Conservation (phyloP, 208 protist genomes). For the Trypanosoma brucei region DNA sequence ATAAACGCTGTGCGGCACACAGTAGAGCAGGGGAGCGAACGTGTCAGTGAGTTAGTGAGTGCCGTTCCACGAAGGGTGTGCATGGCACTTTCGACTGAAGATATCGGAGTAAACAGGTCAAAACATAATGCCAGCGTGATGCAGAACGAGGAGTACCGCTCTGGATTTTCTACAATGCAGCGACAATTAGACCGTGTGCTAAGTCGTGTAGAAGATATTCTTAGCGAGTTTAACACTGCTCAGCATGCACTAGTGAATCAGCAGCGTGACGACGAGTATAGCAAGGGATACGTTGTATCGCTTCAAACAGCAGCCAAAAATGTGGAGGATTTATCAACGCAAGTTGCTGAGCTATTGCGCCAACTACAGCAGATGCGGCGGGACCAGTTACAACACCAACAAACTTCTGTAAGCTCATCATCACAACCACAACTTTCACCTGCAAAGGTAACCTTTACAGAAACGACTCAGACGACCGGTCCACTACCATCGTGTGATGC, state of each 20-base stretch:
- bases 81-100: constrained; percentile 6
- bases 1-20: neutral
- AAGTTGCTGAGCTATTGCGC: constrained; percentile 1
- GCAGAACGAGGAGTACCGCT: neutral
- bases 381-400: neutral
- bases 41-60: constrained; percentile 27
- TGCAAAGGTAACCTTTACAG: neutral
- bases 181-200: constrained; percentile 3
- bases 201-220: constrained; percentile 6
- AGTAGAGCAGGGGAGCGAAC: constrained; percentile 10
- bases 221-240: neutral
- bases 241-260: neutral
- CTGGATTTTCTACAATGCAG: neutral
- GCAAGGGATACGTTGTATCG: neutral
- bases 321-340: constrained; percentile 6
- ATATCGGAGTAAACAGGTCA: neutral
- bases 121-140: neutral
- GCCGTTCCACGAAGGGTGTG: constrained; percentile 28
- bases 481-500: neutral
- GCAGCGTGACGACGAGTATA: neutral
- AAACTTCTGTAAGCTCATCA: neutral
- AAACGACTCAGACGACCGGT: neutral
- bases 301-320: constrained; percentile 4
- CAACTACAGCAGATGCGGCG: neutral
- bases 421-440: neutral